These are phyloP conservation scores for Neonectria sp. DNA, from an alignment of 2,329 filamentous ascomycete species.

Conservation along the genomic window DNA sequence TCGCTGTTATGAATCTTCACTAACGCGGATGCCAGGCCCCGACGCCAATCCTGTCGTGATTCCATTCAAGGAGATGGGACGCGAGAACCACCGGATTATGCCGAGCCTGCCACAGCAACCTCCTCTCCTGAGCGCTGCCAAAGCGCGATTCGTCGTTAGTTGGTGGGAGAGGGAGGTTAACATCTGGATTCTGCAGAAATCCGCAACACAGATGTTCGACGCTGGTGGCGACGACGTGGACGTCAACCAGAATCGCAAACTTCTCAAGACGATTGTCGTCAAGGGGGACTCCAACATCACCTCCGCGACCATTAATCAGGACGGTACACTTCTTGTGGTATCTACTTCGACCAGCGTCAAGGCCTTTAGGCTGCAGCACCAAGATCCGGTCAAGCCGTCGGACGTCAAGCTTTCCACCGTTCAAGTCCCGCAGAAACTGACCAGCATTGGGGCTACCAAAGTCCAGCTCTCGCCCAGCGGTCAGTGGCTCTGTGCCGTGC, in stretches of 20 bases:
- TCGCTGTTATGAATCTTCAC: not conserved
- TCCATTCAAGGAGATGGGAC: constrained; percentile 79
- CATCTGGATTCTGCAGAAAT: constrained; percentile 77
- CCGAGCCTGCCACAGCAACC: constrained; percentile 87
- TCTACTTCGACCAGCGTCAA: constrained; percentile 83
- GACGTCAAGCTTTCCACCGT: constrained; percentile 80
- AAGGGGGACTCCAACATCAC: constrained; percentile 88
- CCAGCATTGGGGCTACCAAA: constrained; percentile 75
- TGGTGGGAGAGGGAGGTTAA: constrained; percentile 94
- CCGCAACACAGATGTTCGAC: constrained; percentile 63
- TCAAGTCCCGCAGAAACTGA: constrained; percentile 70
- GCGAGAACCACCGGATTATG: constrained; percentile 87
- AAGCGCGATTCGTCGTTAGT: constrained; percentile 83
- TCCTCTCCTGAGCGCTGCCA: constrained; percentile 79
- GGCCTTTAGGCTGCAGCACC: constrained; percentile 77
- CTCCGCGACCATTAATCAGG: constrained; percentile 78
- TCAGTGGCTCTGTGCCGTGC: constrained; percentile 77
- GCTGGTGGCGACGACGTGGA: constrained; percentile 56
- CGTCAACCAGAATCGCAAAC: constrained; percentile 70
- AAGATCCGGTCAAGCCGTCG: constrained; percentile 65
- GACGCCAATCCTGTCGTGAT: constrained; percentile 88
- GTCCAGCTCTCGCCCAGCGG: constrained; percentile 80
- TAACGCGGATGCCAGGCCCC: constrained; percentile 70
- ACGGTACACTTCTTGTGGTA: constrained; percentile 82
- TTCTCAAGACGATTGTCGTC: constrained; percentile 78